Base-by-base conservation (phyloP, 228 moss, liverwort and hornwort genomes). In the Sphagnum fallax region DNA sequence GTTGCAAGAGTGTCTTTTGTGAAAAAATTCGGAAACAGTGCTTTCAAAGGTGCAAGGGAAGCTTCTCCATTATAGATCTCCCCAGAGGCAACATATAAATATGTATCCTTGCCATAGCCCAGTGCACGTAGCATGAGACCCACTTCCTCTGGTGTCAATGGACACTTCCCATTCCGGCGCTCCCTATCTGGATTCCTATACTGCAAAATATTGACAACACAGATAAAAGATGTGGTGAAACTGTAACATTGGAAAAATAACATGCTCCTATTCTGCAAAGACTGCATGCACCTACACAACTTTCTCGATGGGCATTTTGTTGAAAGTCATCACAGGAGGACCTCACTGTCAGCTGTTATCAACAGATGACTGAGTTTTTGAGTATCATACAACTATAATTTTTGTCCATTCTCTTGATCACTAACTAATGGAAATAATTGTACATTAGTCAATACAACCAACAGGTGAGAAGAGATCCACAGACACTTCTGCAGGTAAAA, bases 111-210 rank as follows among this genome's bases (percentile, higher is more conserved):
- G 65, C 90, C 92, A 70, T 88, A 94, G 10, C 98, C 98, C 52
- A 89, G 81, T 68, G 98, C 93, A 71, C 93, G 87, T n/a, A 94
- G 83, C 92, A 98, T 82, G n/a, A 98, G 83, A 69, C 98, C 98
- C 49, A 98, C 82, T 80, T 94, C 98, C 51, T 82, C 81, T 5
- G 98, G 98, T 49, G 86, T 89, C 69, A 98, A 71, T 48, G 89
- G 94, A 61, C 94, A 98, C 76, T 98, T 98, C 13, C 98, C 98
- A 75, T 94, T 98, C 71, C 92, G 87, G 74, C 98, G 71, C 48
- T 90, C 90, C 78, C 79, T 86, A 53, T 88, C 94, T 50, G 98
- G 87, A 71, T 98, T 81, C 69, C 80, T 82, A 50, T 84, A 82
- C 88, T 88, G 85, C 51, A 55, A 7, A 32, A 32, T 32, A 32